Conservation (phyloP, 371 early-diverging fungal species). For the Coemansia sp. region DNA sequence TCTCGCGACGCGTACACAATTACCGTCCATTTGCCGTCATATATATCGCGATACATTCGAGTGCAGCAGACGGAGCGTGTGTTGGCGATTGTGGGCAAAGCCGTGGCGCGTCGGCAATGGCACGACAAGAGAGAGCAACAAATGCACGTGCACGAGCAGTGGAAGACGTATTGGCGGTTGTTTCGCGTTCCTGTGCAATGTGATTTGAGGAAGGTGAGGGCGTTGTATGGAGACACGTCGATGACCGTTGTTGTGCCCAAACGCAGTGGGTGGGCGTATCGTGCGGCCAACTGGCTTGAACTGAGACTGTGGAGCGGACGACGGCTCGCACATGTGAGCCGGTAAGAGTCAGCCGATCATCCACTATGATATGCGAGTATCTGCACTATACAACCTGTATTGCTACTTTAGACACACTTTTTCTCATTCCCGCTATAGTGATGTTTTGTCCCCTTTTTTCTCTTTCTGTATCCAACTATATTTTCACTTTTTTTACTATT, state of each 20-base stretch:
- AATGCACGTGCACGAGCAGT: constrained; percentile 29
- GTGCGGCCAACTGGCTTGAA: constrained; percentile 18
- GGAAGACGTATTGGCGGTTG: constrained; percentile 35
- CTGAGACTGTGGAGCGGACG: constrained; percentile 9
- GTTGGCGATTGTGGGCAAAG: constrained; percentile 33
- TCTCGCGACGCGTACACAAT: constrained; percentile 15
- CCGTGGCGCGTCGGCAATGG: constrained; percentile 34
- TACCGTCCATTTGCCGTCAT: constrained; percentile 12
- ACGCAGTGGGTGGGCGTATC: neutral
- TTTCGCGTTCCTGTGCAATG: constrained; percentile 27
- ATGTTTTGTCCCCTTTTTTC: no score
- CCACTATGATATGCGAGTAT: no score
- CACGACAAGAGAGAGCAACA: neutral
- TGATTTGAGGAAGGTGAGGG: constrained; percentile 3
- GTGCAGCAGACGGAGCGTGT: constrained; percentile 18
- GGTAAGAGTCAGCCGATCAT: neutral
- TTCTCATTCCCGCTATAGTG: no score
- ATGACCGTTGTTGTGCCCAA: constrained; percentile 20
- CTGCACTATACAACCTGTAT: no score
- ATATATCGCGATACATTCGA: constrained; percentile 28
- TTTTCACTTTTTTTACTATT: neutral
- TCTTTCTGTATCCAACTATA: neutral
- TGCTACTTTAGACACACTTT: no score
- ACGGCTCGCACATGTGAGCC: neutral
- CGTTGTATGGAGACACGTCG: constrained; percentile 17